These are phyloP conservation scores for Kwoniella shivajii DNA, from an alignment of 1,284 basidiomycete species.

Conservation along the genomic window DNA sequence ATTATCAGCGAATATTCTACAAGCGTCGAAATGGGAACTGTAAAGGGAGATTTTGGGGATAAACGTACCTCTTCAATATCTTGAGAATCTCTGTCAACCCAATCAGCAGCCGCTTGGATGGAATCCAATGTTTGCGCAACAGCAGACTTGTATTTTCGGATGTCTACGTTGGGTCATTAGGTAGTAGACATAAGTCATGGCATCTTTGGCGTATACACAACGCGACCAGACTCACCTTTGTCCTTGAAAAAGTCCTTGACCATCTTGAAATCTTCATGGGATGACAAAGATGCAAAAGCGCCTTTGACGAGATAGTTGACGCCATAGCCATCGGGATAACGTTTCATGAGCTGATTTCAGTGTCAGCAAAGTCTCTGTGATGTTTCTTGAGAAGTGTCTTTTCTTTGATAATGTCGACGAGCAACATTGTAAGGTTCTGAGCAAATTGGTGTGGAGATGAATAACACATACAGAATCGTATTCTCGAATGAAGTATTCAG, in stretches of 20 bases:
- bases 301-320: conserved; percentile 56
- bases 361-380: not conserved
- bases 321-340: conserved; percentile 70
- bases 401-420: too few relatives aligned
- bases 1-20: not conserved
- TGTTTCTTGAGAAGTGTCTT: not conserved
- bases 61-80: conserved; percentile 57
- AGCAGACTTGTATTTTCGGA: conserved; percentile 56
- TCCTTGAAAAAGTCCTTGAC: conserved; percentile 69
- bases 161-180: conserved; percentile 43
- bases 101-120: conserved; percentile 58
- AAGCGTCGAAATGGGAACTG: not conserved
- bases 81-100: conserved; percentile 58
- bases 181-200: conserved; percentile 1
- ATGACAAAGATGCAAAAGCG: conserved; percentile 66
- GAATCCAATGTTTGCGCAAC: conserved; percentile 60
- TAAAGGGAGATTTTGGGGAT: too few relatives aligned
- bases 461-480: conserved; percentile 62
- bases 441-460: too few relatives aligned
- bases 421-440: too few relatives aligned
- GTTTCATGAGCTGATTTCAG: conserved; percentile 63
- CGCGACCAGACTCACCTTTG: conserved; percentile 45
- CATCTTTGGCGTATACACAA: not conserved
- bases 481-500: conserved; percentile 61
- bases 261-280: conserved; percentile 67